Evolutionary conservation across 768 basidiomycete genomes (phyloP), one percentile per base, ranked within the genome.

Genomic region (Melanogaster broomeanus): DNA sequence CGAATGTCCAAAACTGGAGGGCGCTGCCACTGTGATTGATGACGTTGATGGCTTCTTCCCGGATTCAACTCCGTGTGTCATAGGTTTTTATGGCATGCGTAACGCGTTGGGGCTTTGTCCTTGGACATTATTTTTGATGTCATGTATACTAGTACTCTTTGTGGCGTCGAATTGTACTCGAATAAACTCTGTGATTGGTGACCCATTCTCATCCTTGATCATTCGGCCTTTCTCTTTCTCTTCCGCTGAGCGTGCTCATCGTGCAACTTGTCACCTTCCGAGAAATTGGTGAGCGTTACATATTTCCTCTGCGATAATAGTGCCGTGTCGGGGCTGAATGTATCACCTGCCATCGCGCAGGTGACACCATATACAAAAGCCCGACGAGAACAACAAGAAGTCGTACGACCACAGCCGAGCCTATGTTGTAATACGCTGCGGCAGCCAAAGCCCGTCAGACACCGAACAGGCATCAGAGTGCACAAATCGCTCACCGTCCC

Each of bases 361-460:
- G 35, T 91, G 85, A 71, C 83, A 90, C 85, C 88, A 98, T 49
- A 96, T 74, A 69, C 89, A 92, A 10, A n/a, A 80, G 69, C 0
- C 84, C 90, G 47, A 94, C 81, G 15, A 77, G 77, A 18, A 82
- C 62, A 31, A 81, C 75, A 51, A 97, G 69, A 3, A 95, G 63
- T 35, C 97, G 77, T 21, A 96, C 84, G n/a, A 94, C 72, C 3
- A 88, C 85, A 1, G 88, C 90, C 0, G 93, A 93, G 11, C 91
- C 93, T 30, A 92, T 88, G 53, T 96, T 96, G 67, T 95, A 97
- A 67, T 94, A 95, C n/a, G 92, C 94, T 93, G 47, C 37, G 8
- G 27, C 47, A 18, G 22, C 30, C 44, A 52, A 34, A 37, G 18
- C 30, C 49, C 19, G 55, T 49, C 41, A 48, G 30, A 42, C 15